Percentiles rank a stretch among this genome's conserved stretches.
Conservation (phyloP, 257 asterid species). For the Ballota nigra region DNA sequence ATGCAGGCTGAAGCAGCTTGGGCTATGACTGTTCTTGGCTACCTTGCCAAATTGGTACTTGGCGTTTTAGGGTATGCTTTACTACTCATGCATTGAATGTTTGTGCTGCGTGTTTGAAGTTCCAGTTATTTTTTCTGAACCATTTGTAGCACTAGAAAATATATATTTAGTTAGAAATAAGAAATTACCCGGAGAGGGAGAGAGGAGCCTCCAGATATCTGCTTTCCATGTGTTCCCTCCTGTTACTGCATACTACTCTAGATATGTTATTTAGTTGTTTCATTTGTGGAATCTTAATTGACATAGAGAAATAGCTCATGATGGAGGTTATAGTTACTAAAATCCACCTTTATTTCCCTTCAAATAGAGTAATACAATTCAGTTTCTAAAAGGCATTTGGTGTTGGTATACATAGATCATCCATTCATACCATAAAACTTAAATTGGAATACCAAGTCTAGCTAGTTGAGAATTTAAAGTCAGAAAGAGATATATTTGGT, state of each 20-base stretch:
- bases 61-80: conserved; percentile 83
- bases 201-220: background rate
- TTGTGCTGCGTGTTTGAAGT: background rate
- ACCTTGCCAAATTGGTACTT: conserved; percentile 80
- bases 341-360: background rate
- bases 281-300: background rate
- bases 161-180: background rate
- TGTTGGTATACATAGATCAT: background rate
- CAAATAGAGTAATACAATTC: background rate
- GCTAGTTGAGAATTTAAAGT: background rate
- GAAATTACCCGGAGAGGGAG: background rate
- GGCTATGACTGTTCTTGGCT: conserved; percentile 98
- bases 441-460: background rate
- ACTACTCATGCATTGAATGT: background rate
- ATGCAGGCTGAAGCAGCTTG: conserved; percentile 95
- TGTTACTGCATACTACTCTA: background rate
- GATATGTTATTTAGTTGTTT: background rate
- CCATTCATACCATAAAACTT: background rate
- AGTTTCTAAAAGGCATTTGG: background rate
- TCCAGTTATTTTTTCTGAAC: background rate
- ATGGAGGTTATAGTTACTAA: background rate
- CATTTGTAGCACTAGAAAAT: conserved; percentile 2
- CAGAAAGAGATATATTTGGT: background rate
- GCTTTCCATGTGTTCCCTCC: background rate
- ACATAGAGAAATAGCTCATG: background rate